These are phyloP conservation scores for Crucihimalaya himalaica DNA, from an alignment of 345 rosid genomes.

Conservation along the genomic window DNA sequence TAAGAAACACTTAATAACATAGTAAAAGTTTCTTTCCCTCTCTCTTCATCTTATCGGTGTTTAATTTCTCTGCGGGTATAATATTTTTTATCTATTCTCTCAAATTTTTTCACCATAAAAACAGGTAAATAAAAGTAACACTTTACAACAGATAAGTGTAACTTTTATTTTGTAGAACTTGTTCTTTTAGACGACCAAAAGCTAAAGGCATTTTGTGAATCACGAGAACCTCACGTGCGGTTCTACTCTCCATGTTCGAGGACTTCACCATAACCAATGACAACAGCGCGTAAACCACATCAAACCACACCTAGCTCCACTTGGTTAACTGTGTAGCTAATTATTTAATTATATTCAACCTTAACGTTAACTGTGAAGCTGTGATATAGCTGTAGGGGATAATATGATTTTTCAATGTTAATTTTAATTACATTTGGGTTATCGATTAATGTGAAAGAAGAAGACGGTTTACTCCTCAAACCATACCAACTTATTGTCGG, in stretches of 20 bases:
- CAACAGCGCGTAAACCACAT: constrained; percentile 34
- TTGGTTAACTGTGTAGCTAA: constrained; percentile 28
- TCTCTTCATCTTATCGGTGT: too few species aligned
- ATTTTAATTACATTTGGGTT: background rate
- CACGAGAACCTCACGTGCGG: constrained; percentile 91
- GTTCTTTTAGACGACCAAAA: constrained; percentile 41
- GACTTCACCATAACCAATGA: constrained; percentile 36
- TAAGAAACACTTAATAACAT: too few species aligned
- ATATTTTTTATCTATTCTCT: too few species aligned
- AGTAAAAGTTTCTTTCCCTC: too few species aligned
- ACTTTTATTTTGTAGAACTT: constrained; percentile 4
- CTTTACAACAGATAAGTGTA: constrained; percentile 18
- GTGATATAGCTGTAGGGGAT: constrained; percentile 25
- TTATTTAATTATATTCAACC: constrained; percentile 12
- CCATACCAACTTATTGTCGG: constrained; percentile 41
- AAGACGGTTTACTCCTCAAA: background rate
- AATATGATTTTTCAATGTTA: background rate
- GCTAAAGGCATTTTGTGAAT: constrained; percentile 59
- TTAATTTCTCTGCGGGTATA: too few species aligned
- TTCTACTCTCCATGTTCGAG: constrained; percentile 56
- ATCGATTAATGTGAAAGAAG: background rate
- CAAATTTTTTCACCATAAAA: too few species aligned
- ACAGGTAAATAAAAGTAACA: too few species aligned
- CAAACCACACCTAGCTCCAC: constrained; percentile 28
- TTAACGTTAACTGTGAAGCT: constrained; percentile 9